Base-by-base conservation (phyloP, 2,329 filamentous ascomycete genomes). In the Cercospora zeae-maydis region DNA sequence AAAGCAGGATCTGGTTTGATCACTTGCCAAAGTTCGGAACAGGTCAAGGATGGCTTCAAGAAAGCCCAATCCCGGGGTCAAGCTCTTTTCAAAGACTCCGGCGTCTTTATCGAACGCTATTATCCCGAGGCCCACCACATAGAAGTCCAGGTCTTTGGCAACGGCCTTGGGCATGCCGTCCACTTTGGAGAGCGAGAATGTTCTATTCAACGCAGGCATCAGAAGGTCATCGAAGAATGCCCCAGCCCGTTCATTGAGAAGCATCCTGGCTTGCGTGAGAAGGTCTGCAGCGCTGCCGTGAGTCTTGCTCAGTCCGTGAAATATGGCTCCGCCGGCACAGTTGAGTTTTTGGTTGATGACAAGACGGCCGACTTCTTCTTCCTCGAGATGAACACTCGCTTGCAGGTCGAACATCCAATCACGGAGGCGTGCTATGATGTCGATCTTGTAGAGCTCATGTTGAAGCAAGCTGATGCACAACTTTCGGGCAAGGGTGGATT, bases 171-270 rank as follows among this genome's bases (percentile, higher is more conserved):
- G 1, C 86, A 89, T 73, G 91, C 88, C 14, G 88, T 96, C 9
- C 87, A 89, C n/a, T 85, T 96, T 31, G 91, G 92, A 19, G 92
- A 96, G 78, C 83, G 92, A 61, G 92, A 96, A 75, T 96, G 92
- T 77, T 93, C 90, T 57, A 84, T 96, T 11, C 92, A 96, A 77
- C 81, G 92, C 66, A 81, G 92, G 42, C 92, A 96, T 73, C 92
- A 96, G 75, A 96, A 96, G 78, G 90, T 96, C 45, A 83, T 96
- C 21, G 92, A 96, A 75, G 92, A 96, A 76, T 92, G 89, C 2
- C 92, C 92, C 0, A 91, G 90, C 13, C 91, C 92, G 0, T 87
- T 88, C 63, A 78, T 85, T 0, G 75, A 77, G 54, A 77, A 71
- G 45, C 76, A 81, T 58, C 74, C 75, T 0, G 74, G 75, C 83